Evolutionary conservation across 2,329 filamentous ascomycete species (phyloP).

Genomic region (Pezicula carpinea): DNA sequence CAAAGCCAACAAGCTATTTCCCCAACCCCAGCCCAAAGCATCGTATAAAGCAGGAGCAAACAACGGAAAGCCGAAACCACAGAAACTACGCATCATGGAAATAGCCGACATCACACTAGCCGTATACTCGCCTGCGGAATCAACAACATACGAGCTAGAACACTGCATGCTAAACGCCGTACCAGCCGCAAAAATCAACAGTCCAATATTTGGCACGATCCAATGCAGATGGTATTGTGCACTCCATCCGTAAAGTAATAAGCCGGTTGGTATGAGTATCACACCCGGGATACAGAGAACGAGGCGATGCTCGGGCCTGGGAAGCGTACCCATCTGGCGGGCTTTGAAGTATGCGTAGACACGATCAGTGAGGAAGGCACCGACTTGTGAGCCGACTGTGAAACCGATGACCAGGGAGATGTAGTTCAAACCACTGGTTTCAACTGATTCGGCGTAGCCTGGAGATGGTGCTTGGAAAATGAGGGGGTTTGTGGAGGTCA

Average conservation of each 20-base stretch:
- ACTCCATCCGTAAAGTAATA: constrained; percentile 54
- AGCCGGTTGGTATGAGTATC: constrained; percentile 47
- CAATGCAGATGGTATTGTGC: constrained; percentile 45
- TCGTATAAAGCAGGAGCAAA: constrained; percentile 11
- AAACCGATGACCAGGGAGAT: constrained; percentile 40
- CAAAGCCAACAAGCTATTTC: constrained; percentile 36
- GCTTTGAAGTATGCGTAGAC: constrained; percentile 17
- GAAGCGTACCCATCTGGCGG: constrained; percentile 13
- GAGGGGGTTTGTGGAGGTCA: constrained; percentile 52
- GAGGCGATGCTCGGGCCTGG: constrained; percentile 55
- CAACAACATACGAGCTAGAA: constrained; percentile 44
- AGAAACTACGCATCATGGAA: constrained; percentile 17
- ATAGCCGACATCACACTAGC: constrained; percentile 36
- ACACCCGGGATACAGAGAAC: constrained; percentile 51
- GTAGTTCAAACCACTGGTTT: constrained; percentile 52
- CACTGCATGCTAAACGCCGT: constrained; percentile 27
- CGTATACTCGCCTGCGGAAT: constrained; percentile 36
- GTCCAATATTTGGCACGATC: constrained; percentile 49
- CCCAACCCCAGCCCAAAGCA: constrained; percentile 40
- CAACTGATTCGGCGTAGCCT: constrained; percentile 46
- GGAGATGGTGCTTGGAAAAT: constrained; percentile 42
- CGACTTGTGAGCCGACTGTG: constrained; percentile 27
- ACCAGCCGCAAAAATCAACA: constrained; percentile 43
- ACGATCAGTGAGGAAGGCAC: constrained; percentile 26
- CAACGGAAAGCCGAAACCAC: constrained; percentile 20